Evolutionary conservation across 2,329 filamentous ascomycete genomes (phyloP), one percentile per base, ranked within the genome.

Genomic region (Emergomyces pasteurianus): DNA sequence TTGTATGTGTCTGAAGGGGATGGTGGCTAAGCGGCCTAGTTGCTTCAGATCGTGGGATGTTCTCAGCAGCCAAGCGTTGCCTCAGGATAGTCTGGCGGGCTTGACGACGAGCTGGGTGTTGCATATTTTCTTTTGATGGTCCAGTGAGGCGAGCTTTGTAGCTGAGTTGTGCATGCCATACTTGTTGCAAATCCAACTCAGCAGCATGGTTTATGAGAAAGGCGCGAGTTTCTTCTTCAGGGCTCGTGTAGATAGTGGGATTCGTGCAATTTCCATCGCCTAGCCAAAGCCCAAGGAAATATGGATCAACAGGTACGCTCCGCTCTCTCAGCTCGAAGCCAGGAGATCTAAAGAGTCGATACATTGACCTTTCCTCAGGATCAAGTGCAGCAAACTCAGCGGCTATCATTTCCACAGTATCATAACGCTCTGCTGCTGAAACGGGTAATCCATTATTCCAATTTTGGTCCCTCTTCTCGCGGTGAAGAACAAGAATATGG

Each of bases 341-440:
- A 59, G 73, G 67, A 59, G 65, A 72, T 60, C 65, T 72, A 66
- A 78, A 76, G n/a, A 73, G 67, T 53, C 61, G 67, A 61, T 76
- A 71, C 59, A 67, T 66, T 36, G 63, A 62, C 65, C 74, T 73
- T 62, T 79, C 74, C n/a, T 69, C 63, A 1, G 66, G 54, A 34
- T 70, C 66, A 38, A 80, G 68, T 46, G 71, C 66, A 61, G 78
- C 77, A 62, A 77, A 80, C 28, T 79, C 69, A 34, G 70, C 71
- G 9, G 78, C 77, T 18, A 77, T 79, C 69, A 80, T 78, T 64
- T 79, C 75, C 18, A 79, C 72, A 10, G 74, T 77, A 9, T 78
- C 74, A 59, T 69, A 77, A 28, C 58, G 64, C 36, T 73, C 66
- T 54, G 65, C 60, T 47, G 61, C 56, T 26, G 65, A 62, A 42